Conservation (phyloP, 108 stramenopile genomes). For the Fistulifera solaris region DNA sequence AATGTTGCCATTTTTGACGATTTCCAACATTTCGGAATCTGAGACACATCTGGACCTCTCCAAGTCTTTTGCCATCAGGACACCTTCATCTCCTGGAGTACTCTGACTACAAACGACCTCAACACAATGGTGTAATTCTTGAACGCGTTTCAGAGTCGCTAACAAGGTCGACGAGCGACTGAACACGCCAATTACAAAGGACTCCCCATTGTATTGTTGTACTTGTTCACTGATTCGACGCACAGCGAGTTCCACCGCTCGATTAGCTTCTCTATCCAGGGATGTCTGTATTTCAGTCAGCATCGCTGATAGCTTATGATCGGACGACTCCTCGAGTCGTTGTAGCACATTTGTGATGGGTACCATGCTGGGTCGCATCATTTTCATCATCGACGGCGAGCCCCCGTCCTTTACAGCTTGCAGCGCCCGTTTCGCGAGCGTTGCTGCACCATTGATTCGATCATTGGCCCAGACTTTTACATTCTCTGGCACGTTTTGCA, state of each 20-base stretch:
- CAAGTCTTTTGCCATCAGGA: conserved; percentile 37
- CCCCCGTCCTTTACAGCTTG: conserved; percentile 8
- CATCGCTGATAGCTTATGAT: neutral
- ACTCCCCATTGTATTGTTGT: neutral
- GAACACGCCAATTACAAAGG: conserved; percentile 30
- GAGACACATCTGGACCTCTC: conserved; percentile 12
- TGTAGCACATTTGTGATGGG: conserved; percentile 41
- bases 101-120: conserved; percentile 29
- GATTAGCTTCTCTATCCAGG: conserved; percentile 13
- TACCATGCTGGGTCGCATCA: conserved; percentile 46
- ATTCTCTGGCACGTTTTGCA: conserved; percentile 16
- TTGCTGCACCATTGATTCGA: conserved; percentile 33
- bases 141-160: conserved; percentile 4
- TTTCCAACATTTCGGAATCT: conserved; percentile 21
- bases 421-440: conserved; percentile 28
- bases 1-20: conserved; percentile 15
- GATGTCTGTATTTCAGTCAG: conserved; percentile 1
- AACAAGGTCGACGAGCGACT: conserved; percentile 37
- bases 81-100: conserved; percentile 40
- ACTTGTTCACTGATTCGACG: neutral
- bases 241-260: conserved; percentile 2
- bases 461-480: conserved; percentile 31
- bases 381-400: conserved; percentile 20
- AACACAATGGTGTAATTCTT: neutral
- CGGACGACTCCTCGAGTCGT: conserved; percentile 9